Base-by-base conservation (phyloP, 441 rosid genomes). In the Adansonia grandidieri region DNA sequence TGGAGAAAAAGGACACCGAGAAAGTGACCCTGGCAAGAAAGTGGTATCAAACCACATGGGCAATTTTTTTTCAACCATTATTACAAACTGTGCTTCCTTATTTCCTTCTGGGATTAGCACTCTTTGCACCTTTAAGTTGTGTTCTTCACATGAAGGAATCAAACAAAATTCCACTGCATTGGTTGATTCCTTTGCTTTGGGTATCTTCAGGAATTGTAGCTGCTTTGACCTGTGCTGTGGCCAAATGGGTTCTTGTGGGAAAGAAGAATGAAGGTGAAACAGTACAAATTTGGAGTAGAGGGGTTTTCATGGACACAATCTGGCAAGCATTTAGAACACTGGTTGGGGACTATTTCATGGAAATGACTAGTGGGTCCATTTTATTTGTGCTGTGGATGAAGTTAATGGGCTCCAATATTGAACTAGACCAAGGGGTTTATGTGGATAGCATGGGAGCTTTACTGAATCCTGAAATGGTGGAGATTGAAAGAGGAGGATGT, bases 401-500 rank as follows among this genome's bases (percentile, higher is more conserved):
- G 71, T 20, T 90, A 32, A 89, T 89, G 92, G 96, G 93, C 0
- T 84, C 93, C 51, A 73, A 79, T 7, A 47, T 91, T 57, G 91
- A 85, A 63, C 19, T 87, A 53, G 87, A 82, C 19, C 82, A 83
- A 65, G 91, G 89, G n/a, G 68, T 80, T 0, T 90, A 88, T 42
- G 85, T 91, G 17, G 96, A 91, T 76, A 82, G 89, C 81, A 81
- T 88, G 91, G 96, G 91, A 74, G 89, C 91, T 2, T 19, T 83
- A 54, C 74, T 91, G 81, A 90, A 91, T 78, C 96, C 96, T 1
- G 93, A 91, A 83, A 88, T 91, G 96, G 87, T 90, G 78, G 90
- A 87, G 81, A 84, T 90, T 45, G 89, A 87, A 77, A 82, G 85
- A 82, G 89, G 84, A 4, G 91, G 90, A n/a, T 84, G 89, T 73